Conservation (phyloP, 202 grass and related monocot species). For the Schoenoplectus tabernaemontani region DNA sequence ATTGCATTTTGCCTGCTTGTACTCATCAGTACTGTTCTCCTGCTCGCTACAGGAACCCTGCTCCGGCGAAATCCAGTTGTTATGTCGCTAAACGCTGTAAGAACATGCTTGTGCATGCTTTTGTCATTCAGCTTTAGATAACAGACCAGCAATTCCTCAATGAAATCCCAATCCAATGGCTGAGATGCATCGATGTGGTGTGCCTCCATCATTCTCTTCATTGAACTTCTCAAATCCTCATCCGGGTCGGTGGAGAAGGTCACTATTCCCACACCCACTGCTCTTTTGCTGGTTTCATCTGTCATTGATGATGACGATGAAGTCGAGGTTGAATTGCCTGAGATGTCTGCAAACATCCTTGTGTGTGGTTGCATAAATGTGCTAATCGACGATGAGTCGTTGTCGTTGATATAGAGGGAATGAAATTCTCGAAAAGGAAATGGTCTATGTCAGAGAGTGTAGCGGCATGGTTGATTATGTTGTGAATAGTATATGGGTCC, state of each 20-base stretch:
- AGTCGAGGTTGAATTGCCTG: conserved; percentile 3
- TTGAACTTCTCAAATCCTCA: conserved; percentile 53
- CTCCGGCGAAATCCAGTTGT: conserved; percentile 25
- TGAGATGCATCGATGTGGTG: conserved; percentile 23
- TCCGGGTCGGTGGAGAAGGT: conserved; percentile 60
- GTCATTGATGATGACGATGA: background rate
- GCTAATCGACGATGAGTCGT: background rate
- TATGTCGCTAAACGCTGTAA: conserved; percentile 56
- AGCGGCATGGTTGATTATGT: conserved; percentile 21
- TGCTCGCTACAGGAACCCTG: background rate
- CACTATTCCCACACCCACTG: conserved; percentile 27
- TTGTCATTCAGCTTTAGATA: conserved; percentile 81
- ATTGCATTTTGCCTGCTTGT: background rate
- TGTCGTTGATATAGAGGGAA: conserved; percentile 48
- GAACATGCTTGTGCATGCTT: conserved; percentile 56
- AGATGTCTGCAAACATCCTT: conserved; percentile 4
- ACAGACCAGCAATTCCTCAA: conserved; percentile 63
- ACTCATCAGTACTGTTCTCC: background rate
- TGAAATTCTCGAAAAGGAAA: conserved; percentile 71
- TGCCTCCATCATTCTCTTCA: conserved; percentile 45
- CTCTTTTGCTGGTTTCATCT: background rate
- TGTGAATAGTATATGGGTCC: background rate
- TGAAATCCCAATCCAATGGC: conserved; percentile 78
- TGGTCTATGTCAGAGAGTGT: conserved; percentile 69
- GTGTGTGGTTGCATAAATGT: background rate